These are phyloP conservation scores for Protoeuglena noctilucae DNA, from an alignment of 139 green algal genomes.

Conservation along the genomic window DNA sequence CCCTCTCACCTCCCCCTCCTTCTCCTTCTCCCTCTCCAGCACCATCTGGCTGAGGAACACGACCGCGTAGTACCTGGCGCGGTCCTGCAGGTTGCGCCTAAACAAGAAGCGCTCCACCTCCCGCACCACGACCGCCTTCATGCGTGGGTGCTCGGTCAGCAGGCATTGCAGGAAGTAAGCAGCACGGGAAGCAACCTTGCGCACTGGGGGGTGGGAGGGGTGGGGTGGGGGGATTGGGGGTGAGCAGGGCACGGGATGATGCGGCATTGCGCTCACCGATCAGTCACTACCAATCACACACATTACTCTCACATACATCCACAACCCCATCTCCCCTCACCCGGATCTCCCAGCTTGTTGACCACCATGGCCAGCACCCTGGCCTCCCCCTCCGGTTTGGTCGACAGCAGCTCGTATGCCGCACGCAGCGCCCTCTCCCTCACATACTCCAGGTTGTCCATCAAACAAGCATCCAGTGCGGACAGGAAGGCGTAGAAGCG, in stretches of 20 bases:
- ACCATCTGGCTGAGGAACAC: conserved; percentile 86
- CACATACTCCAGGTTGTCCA: conserved; percentile 66
- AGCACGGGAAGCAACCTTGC: conserved; percentile 47
- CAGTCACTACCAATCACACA: background rate
- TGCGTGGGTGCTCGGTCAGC: conserved; percentile 64
- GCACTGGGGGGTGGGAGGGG: no score
- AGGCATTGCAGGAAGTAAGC: conserved; percentile 64
- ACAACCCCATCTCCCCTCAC: conserved; percentile 1
- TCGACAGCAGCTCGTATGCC: conserved; percentile 29
- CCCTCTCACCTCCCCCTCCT: conserved; percentile 15
- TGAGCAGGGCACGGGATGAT: background rate
- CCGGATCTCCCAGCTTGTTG: conserved; percentile 92
- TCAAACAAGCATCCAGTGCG: conserved; percentile 43
- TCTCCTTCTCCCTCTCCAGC: conserved; percentile 33
- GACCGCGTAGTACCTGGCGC: conserved; percentile 69
- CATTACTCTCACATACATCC: background rate
- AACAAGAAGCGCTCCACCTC: conserved; percentile 83
- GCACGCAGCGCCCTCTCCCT: conserved; percentile 55
- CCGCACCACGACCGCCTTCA: conserved; percentile 65
- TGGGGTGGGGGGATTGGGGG: no score
- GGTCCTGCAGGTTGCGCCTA: conserved; percentile 36
- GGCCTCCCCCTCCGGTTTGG: conserved; percentile 49
- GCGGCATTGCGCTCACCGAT: no score
- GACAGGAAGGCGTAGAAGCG: conserved; percentile 49
- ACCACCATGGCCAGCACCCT: conserved; percentile 57